Evolutionary conservation across 1,139 yeast species (phyloP).

Genomic region (Scheffersomyces lignicola): DNA sequence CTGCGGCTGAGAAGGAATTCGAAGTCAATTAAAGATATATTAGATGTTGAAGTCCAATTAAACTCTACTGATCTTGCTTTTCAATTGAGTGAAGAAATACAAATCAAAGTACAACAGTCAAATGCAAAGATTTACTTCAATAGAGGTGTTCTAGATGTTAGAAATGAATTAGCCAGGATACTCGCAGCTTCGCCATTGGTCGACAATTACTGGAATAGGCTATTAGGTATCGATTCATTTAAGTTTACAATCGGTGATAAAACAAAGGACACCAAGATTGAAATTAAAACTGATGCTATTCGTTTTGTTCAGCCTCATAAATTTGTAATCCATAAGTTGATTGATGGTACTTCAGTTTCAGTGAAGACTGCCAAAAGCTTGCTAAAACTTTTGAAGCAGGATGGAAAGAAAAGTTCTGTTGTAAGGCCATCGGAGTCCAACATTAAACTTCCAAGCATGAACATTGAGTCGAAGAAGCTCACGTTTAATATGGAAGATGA

Average conservation of each 20-base stretch:
- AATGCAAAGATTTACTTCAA: constrained; percentile 19
- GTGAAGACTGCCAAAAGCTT: constrained; percentile 58
- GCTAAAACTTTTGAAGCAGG: constrained; percentile 41
- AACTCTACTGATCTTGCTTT: constrained; percentile 25
- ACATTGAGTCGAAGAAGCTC: constrained; percentile 48
- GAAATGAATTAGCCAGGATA: constrained; percentile 41
- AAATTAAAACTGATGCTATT: constrained; percentile 26
- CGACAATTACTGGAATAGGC: constrained; percentile 50
- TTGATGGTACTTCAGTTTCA: constrained; percentile 60
- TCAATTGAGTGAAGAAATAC: constrained; percentile 48
- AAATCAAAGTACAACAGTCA: constrained; percentile 46
- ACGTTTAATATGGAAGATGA: constrained; percentile 69
- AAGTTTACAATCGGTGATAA: constrained; percentile 12
- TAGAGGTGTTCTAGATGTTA: constrained; percentile 20
- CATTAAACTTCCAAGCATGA: constrained; percentile 51
- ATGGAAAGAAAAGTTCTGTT: constrained; percentile 19
- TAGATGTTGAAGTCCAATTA: constrained; percentile 19
- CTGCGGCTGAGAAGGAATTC: background rate
- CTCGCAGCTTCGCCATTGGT: constrained; percentile 57
- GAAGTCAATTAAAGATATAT: constrained; percentile 12
- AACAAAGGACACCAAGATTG: constrained; percentile 10
- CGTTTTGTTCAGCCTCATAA: constrained; percentile 48
- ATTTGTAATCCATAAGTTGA: constrained; percentile 58
- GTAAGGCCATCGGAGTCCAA: constrained; percentile 37
- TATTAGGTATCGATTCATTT: constrained; percentile 46